phyloP scores from a whole-genome alignment of 108 stramenopile genomes.

The Chaetoceros tenuissimus region DNA sequence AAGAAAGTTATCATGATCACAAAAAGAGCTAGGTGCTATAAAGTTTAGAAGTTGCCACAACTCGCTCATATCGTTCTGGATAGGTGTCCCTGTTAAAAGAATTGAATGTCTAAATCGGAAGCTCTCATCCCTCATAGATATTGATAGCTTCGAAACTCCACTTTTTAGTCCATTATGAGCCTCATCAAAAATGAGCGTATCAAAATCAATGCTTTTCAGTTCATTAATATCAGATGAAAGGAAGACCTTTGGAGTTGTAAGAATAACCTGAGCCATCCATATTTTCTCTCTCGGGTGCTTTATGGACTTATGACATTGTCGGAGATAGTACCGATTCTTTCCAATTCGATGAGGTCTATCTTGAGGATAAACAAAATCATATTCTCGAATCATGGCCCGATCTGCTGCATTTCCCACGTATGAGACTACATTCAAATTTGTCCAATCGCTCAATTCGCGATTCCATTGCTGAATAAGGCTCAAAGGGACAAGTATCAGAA shows the following conservation, averaged over 20 bases:
- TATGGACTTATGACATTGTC: background rate
- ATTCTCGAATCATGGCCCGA: constrained; percentile 68
- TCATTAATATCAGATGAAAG: constrained; percentile 65
- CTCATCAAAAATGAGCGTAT: constrained; percentile 92
- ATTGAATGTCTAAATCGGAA: constrained; percentile 23
- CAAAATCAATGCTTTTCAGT: constrained; percentile 75
- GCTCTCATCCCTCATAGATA: background rate
- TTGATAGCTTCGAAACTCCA: background rate
- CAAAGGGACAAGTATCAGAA: constrained; percentile 89
- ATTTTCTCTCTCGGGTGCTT: background rate
- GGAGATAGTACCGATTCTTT: background rate
- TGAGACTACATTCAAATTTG: constrained; percentile 88
- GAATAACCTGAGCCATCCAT: constrained; percentile 34
- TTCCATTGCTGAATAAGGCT: constrained; percentile 91
- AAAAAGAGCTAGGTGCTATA: constrained; percentile 57
- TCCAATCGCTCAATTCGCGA: constrained; percentile 87
- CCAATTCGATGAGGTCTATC: constrained; percentile 4
- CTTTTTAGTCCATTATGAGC: constrained; percentile 83
- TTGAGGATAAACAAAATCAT: constrained; percentile 82
- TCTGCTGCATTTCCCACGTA: constrained; percentile 91
- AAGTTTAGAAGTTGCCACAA: constrained; percentile 88
- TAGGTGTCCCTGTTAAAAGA: constrained; percentile 95
- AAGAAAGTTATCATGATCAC: constrained; percentile 65
- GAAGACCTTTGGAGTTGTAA: constrained; percentile 95
- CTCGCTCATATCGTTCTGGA: constrained; percentile 95